Evolutionary conservation across 352 stramenopile genomes (phyloP), one percentile per base, ranked within the genome.

Genomic region (Lagenidium giganteum): DNA sequence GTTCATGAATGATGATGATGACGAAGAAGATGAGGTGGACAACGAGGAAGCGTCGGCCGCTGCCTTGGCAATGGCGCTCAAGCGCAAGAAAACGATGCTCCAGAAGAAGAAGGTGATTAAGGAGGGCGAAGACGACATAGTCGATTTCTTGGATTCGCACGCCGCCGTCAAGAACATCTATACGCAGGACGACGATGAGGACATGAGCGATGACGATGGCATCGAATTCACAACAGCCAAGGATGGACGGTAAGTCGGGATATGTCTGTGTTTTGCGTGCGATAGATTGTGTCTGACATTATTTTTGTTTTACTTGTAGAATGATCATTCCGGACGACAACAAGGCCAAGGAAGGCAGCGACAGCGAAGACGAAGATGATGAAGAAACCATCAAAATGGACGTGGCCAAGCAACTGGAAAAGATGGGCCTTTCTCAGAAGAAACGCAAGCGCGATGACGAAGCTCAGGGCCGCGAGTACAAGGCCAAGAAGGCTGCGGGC

Each of bases 401-500:
- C 35, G 78, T 94, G 35, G 71, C 75, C 5, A 76, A 68, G 21
- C 75, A 90, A 47, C 57, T 94, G 22, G 73, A 90, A 59, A 71
- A 78, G 37, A 94, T 94, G 80, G 83, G 79, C 3, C 70, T 94
- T 18, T 17, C 21, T 11, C 79, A 77, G 47, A 62, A 70, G 39
- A 89, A 88, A 65, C 74, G 76, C 27, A 70, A 60, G 3, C 54
- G 67, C 27, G 82, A 90, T 33, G 70, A 78, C 23, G 61, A 79
- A 26, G 55, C 58, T 42, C 76, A 76, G 18, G 95, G 95, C 29
- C 77, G 88, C 37, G 82, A 96, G 38, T 98, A 97, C 70, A 92
- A 93, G 25, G 82, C 83, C 1, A 98, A 97, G 74, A 98, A 98
- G 70, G 92, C 95, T 14, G 89, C 91, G 18, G 95, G 95, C 40